A percentile compares a stretch with the other conserved stretches of the same genome.
Conservation (phyloP, 108 stramenopile species). For the Nitzschia inconspicua region DNA sequence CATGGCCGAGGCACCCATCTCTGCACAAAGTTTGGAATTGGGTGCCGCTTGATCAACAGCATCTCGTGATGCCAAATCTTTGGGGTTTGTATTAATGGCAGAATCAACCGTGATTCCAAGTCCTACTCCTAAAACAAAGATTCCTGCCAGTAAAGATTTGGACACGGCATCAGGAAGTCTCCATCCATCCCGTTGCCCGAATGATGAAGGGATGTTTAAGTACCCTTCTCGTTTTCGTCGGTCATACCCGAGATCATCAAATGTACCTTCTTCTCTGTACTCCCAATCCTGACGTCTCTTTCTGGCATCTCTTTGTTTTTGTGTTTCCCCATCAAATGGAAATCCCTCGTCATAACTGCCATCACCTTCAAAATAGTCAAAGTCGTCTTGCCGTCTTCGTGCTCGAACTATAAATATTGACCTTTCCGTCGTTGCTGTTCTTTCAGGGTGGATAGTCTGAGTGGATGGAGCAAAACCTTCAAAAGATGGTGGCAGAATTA, state of each 20-base stretch:
- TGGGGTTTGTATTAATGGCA: conserved; percentile 90
- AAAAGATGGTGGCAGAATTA: too few species aligned
- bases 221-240: conserved; percentile 14
- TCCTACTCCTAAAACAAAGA: conserved; percentile 89
- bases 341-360: too few species aligned
- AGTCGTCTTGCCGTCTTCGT: too few species aligned
- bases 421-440: too few species aligned
- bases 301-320: too few species aligned
- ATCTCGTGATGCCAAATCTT: conserved; percentile 90
- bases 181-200: conserved; percentile 59
- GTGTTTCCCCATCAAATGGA: too few species aligned
- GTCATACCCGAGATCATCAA: conserved; percentile 46
- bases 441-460: too few species aligned
- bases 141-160: conserved; percentile 82
- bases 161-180: conserved; percentile 76
- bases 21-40: conserved; percentile 84
- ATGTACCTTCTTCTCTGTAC: too few species aligned
- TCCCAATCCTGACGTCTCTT: too few species aligned
- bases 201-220: conserved; percentile 59
- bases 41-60: conserved; percentile 94
- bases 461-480: too few species aligned
- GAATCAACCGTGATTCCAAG: conserved; percentile 92
- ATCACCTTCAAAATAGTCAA: too few species aligned
- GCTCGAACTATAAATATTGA: too few species aligned
- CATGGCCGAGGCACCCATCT: conserved; percentile 89